Conservation (phyloP, 2,329 filamentous ascomycete species). For the Diaporthe velutina region DNA sequence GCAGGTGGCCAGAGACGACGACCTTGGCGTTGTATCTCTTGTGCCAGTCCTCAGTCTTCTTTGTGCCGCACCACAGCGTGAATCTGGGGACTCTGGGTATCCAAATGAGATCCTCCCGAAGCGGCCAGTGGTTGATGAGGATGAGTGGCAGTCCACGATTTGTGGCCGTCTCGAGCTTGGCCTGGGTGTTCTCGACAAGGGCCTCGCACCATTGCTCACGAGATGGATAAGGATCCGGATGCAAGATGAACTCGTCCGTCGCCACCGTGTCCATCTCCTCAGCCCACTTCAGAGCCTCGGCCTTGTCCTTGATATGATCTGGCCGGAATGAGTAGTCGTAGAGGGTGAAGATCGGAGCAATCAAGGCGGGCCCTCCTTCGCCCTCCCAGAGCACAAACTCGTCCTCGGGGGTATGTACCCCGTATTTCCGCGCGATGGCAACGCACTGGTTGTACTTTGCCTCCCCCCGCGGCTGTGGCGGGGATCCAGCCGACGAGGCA, state of each 20-base stretch:
- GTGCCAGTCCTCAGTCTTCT: slow-evolving; percentile 52
- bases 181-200: slow-evolving; percentile 46
- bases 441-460: slow-evolving; percentile 68
- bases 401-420: slow-evolving; percentile 69
- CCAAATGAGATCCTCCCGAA: slow-evolving; percentile 51
- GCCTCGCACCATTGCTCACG: slow-evolving; percentile 52
- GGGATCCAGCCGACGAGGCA: slow-evolving; percentile 46
- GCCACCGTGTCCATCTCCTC: slow-evolving; percentile 51
- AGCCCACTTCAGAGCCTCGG: slow-evolving; percentile 57
- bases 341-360: slow-evolving; percentile 69
- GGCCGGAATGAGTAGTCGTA: slow-evolving; percentile 73
- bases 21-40: slow-evolving; percentile 50
- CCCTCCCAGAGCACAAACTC: slow-evolving; percentile 66
- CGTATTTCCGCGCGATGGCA: slow-evolving; percentile 62
- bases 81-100: slow-evolving; percentile 53
- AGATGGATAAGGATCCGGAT: slow-evolving; percentile 50
- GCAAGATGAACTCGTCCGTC: slow-evolving; percentile 54
- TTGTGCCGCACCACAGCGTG: slow-evolving; percentile 55
- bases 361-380: slow-evolving; percentile 60
- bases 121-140: slow-evolving; percentile 54
- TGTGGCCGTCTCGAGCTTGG: slow-evolving; percentile 46
- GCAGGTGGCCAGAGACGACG: slow-evolving; percentile 53
- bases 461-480: slow-evolving; percentile 58
- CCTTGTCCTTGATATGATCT: slow-evolving; percentile 56
- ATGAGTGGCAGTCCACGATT: slow-evolving; percentile 45